phyloP scores from a whole-genome alignment of 306 rosid species.

The Acacia melanoxylon region DNA sequence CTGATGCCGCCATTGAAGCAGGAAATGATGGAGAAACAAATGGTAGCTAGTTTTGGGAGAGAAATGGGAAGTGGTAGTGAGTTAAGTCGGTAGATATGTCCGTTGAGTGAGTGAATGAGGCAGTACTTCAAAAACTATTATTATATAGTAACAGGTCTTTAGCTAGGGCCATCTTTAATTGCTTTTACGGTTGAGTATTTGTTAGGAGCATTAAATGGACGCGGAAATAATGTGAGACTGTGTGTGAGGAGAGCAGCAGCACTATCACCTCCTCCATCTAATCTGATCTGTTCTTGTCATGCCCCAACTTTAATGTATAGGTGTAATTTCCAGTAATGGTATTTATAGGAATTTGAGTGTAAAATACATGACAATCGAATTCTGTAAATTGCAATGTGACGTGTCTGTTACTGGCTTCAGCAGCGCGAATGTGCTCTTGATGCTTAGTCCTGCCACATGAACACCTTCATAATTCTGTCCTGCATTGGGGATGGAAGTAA shows the following conservation, averaged over 20 bases:
- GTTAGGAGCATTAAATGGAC: conserved; percentile 70
- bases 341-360: background rate
- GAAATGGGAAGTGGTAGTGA: background rate
- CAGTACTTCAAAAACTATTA: conserved; percentile 4
- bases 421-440: conserved; percentile 5
- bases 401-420: background rate
- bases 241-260: conserved; percentile 2
- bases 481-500: background rate
- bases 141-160: conserved; percentile 40
- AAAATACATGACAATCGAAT: background rate
- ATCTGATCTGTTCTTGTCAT: background rate
- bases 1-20: conserved; percentile 19
- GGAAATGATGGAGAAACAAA: background rate
- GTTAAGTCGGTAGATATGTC: background rate
- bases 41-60: too few relatives aligned
- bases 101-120: conserved; percentile 30
- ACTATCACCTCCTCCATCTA: background rate
- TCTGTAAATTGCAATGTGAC: background rate
- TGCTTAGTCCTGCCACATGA: background rate
- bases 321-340: background rate
- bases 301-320: background rate
- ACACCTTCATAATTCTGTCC: background rate
- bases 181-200: conserved; percentile 54
- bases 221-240: conserved; percentile 54
- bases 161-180: background rate